Evolutionary conservation across 2,329 filamentous ascomycete species (phyloP).

Genomic region (Colletotrichum caudatum): DNA sequence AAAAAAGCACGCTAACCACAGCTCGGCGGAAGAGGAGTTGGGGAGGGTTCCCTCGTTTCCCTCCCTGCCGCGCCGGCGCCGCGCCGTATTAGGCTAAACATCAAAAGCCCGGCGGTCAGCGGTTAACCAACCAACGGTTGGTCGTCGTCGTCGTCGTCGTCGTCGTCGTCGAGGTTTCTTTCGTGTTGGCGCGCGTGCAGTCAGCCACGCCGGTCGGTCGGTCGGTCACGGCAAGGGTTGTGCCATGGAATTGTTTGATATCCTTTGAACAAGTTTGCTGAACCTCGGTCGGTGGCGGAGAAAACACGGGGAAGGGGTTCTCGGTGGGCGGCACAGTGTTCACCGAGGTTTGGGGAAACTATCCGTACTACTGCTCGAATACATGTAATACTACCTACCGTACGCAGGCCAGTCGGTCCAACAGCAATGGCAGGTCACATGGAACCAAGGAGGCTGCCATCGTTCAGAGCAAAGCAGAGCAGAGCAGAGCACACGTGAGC

Average conservation of each 20-base stretch:
- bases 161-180: not conserved
- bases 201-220: not conserved
- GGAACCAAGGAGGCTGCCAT: not conserved
- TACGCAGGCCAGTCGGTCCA: not conserved
- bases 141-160: not conserved
- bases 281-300: not conserved
- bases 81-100: not conserved
- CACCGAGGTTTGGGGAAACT: not conserved
- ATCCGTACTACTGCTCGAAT: not conserved
- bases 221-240: not conserved
- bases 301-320: not conserved
- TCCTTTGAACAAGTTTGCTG: not conserved
- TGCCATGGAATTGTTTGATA: not conserved
- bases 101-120: not conserved
- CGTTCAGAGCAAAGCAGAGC: not conserved
- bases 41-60: not conserved
- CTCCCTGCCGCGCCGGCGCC: too few relatives aligned
- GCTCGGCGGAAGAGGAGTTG: not conserved
- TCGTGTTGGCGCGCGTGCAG: not conserved
- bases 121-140: not conserved
- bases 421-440: slow-evolving; percentile 13
- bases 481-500: not conserved
- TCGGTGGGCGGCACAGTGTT: slow-evolving; percentile 13
- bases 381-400: too few relatives aligned
- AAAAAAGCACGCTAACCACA: not conserved